Percentiles rank a stretch among this genome's conserved stretches.
Conservation (phyloP, 306 rosid genomes). For the Vigna unguiculata region DNA sequence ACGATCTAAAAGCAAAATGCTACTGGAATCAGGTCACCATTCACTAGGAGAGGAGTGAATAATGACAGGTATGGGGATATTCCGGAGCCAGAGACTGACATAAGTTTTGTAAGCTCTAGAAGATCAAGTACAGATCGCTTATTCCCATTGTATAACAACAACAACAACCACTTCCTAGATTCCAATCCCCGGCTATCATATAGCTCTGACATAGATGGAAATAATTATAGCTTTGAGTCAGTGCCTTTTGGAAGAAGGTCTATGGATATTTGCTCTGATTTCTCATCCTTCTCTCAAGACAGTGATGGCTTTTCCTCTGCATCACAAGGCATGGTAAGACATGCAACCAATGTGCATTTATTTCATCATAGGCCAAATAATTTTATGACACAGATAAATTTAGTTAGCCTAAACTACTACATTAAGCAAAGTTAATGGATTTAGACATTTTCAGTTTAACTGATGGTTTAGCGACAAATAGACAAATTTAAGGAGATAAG, state of each 20-base stretch:
- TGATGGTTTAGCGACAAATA: background rate
- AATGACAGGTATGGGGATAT: constrained; percentile 60
- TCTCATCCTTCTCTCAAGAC: constrained; percentile 73
- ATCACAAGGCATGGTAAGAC: constrained; percentile 64
- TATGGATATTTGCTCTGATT: constrained; percentile 60
- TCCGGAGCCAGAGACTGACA: constrained; percentile 57
- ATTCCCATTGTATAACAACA: constrained; percentile 47
- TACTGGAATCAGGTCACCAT: constrained; percentile 80
- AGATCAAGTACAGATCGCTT: constrained; percentile 77
- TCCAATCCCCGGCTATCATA: constrained; percentile 64
- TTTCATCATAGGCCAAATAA: background rate
- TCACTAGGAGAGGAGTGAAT: constrained; percentile 61
- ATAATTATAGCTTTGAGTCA: constrained; percentile 68
- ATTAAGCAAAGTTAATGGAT: background rate
- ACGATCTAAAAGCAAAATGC: background rate
- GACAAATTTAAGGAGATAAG: background rate
- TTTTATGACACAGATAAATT: background rate
- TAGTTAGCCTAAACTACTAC: background rate
- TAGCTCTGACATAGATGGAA: constrained; percentile 64
- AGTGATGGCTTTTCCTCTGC: constrained; percentile 59
- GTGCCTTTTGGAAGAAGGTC: constrained; percentile 59
- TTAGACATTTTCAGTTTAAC: background rate
- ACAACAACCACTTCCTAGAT: constrained; percentile 39
- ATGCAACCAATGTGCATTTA: background rate
- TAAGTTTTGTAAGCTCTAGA: constrained; percentile 76